phyloP scores from a whole-genome alignment of 768 basidiomycete species.

The Boletus tomentosulus region DNA sequence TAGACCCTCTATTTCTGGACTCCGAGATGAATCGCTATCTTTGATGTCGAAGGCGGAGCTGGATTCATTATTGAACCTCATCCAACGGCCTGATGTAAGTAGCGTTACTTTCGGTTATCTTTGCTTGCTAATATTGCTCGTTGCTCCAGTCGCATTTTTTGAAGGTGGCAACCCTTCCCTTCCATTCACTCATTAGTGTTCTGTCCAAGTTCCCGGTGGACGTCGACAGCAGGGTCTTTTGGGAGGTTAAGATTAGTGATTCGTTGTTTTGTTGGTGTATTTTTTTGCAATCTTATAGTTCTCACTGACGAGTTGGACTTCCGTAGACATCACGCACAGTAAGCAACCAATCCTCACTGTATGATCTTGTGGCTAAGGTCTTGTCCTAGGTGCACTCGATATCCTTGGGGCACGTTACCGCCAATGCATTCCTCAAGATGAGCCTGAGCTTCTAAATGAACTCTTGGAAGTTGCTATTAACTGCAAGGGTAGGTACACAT shows the following conservation, averaged over 20 bases:
- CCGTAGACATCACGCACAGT: constrained; percentile 36
- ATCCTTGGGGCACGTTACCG: constrained; percentile 51
- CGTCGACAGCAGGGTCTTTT: constrained; percentile 71
- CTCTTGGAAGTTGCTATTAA: constrained; percentile 44
- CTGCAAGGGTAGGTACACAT: constrained; percentile 55
- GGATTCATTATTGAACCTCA: constrained; percentile 59
- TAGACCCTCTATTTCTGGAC: constrained; percentile 61
- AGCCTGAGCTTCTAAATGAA: constrained; percentile 42
- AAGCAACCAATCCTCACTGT: neutral
- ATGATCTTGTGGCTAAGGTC: constrained; percentile 22
- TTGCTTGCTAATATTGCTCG: constrained; percentile 11
- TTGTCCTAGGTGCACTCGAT: constrained; percentile 46
- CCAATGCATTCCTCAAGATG: constrained; percentile 31
- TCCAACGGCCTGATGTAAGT: constrained; percentile 74
- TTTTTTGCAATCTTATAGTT: neutral
- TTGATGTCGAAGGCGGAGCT: constrained; percentile 67
- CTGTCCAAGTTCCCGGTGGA: constrained; percentile 77
- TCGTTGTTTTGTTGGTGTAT: constrained; percentile 56
- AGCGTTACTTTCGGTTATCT: neutral
- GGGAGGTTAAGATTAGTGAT: constrained; percentile 60
- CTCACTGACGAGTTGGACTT: constrained; percentile 6
- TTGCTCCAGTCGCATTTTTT: constrained; percentile 70
- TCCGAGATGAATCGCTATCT: constrained; percentile 55
- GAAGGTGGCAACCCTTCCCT: constrained; percentile 79
- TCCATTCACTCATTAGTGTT: constrained; percentile 71